Base-by-base conservation (phyloP, 2,329 filamentous ascomycete species). In the Clarireedia hainanense region DNA sequence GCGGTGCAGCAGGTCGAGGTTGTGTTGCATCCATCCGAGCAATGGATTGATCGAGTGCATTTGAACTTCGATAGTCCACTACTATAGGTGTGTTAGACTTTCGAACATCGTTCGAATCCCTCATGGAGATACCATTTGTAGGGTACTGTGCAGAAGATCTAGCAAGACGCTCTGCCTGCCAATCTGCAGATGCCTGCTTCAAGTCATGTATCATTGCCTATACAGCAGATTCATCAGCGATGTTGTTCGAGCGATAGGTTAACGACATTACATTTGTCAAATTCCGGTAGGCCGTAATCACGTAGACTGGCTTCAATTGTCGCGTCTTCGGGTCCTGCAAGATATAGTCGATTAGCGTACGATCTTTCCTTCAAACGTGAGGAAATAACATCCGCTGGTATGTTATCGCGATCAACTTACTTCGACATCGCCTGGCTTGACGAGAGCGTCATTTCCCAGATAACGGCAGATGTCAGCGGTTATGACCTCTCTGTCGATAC, bases 401-500 rank as follows among this genome's bases (percentile, higher is more conserved):
- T 34, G 30, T 12, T 34, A 12, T 34, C 30, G 12, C 30, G 30
- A 34, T 45, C 64, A 64, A 70, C 77, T 65, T 79, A 89, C 86
- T 79, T 88, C 82, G 72, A 88, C 86, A 65, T 80, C 82, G 66
- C 85, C 85, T 58, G 86, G 87, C 68, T 85, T 84, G 68, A 89
- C 87, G 66, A 89, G 79, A 64, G 88, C 88, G 76, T 91, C 88
- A 71, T 89, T 89, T 67, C 88, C 88, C 64, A 91, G 79, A 70
- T 90, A 91, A 69, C 87, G 86, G 75, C 88, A 91, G 63, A 91
- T 89, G 70, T 91, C 88, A 69, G 86, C 85, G 61, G 88, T 89
- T 72, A 91, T 90, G 66, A 91, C 88, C 72, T 91, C 87, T 65
- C 87, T 84, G 70, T 88, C 86, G 72, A 91, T 91, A 69, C 88